A percentile compares a stretch with the other conserved stretches of the same genome.
These are phyloP conservation scores for Perilla frutescens DNA, from an alignment of 257 asterid genomes.

Conservation along the genomic window DNA sequence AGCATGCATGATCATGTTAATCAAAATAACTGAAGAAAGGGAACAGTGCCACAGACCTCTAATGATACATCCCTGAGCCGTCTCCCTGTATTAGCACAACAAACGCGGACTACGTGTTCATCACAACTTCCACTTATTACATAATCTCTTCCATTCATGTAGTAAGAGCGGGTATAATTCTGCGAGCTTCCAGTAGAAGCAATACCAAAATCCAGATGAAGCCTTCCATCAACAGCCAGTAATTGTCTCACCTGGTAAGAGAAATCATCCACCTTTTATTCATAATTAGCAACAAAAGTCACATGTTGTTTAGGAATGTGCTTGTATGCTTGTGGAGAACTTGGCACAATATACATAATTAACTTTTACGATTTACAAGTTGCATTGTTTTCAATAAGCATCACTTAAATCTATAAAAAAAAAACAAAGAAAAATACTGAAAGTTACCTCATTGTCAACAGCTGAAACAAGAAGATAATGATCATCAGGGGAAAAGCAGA, in stretches of 20 bases:
- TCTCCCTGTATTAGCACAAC: slow-evolving; percentile 94
- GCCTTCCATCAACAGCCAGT: slow-evolving; percentile 91
- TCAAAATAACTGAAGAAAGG: slow-evolving; percentile 31
- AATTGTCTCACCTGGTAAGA: slow-evolving; percentile 82
- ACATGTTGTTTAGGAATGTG: slow-evolving; percentile 1
- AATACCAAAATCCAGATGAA: slow-evolving; percentile 77
- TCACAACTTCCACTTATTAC: slow-evolving; percentile 97
- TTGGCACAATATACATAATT: slow-evolving; percentile 4
- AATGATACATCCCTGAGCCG: slow-evolving; percentile 81
- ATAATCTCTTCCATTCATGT: slow-evolving; percentile 92
- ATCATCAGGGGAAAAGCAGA: slow-evolving; percentile 94
- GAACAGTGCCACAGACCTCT: slow-evolving; percentile 60
- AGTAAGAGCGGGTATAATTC: slow-evolving; percentile 89
- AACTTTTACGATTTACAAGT: slow-evolving; percentile 15
- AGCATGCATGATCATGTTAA: background rate
- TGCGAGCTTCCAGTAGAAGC: slow-evolving; percentile 85
- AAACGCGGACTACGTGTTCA: slow-evolving; percentile 85
- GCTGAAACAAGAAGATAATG: slow-evolving; percentile 94
- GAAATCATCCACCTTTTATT: slow-evolving; percentile 22
- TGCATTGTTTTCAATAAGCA: slow-evolving; percentile 21
- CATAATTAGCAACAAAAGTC: slow-evolving; percentile 3
- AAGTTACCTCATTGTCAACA: slow-evolving; percentile 89
- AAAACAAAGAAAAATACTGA: background rate
- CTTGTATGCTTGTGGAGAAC: slow-evolving; percentile 13
- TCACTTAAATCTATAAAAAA: background rate